Base-by-base conservation (phyloP, 768 basidiomycete species). In the Russula ochroleuca region DNA sequence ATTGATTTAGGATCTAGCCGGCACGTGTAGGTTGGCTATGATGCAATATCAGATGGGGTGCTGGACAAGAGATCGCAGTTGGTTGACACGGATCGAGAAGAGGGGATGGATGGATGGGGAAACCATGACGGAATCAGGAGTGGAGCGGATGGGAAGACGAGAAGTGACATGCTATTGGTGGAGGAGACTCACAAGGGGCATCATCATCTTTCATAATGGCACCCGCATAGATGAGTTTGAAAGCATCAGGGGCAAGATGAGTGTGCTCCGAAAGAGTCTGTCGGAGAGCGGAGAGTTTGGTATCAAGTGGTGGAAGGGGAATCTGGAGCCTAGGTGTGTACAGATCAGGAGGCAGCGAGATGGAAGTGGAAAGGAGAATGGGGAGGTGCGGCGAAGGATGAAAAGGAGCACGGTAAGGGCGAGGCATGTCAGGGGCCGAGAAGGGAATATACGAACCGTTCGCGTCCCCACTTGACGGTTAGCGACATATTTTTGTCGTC, bases 141-240 rank as follows among this genome's bases (percentile, higher is more conserved):
- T 67, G 52, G 57, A 57, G 57, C 51, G 31, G 17, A 41, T 28
- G 51, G 49, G 41, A 38, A 57, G 53, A 40, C 50, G 5, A 31
- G 5, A 28, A 28, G 31, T 56, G 59, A 63, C 57, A 48, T 51
- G 57, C 43, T 38, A 28, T 28, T 50, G 55, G 59, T 21, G 53
- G 49, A 47, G 41, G 43, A 40, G 72, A 82, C 77, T 68, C 66
- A 89, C 86, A 76, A 51, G 86, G 82, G 9, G 84, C 81, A 62
- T 76, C 72, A 72, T 94, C 86, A 72, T 96, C 92, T 68, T 87
- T 88, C 83, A 98, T 88, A 73, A 97, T 83, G 1, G 92, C 94
- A 43, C 96, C 96, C 51, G 88, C 84, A 76, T 90, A 87, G 67
- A 98, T 85, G 70, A 98, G 82, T 73, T 94, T 92, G 81, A 97